Conservation (phyloP, 345 rosid species). For the Gossypium bickii region DNA sequence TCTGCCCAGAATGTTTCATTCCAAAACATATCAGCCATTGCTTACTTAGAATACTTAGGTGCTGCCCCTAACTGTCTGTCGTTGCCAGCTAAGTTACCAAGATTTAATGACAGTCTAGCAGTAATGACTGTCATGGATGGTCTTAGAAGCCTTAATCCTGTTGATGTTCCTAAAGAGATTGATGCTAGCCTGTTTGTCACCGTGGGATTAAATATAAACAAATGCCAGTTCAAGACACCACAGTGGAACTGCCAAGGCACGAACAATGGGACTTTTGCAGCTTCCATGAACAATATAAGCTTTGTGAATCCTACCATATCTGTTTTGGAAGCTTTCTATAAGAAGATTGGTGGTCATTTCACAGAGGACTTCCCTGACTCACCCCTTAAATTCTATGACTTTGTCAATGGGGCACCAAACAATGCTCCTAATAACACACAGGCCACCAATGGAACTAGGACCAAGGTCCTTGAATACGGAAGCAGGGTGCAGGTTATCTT, state of each 20-base stretch:
- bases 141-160: conserved; percentile 49
- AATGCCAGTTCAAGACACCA: conserved; percentile 53
- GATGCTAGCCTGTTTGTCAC: conserved; percentile 60
- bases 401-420: conserved; percentile 79
- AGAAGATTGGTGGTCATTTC: conserved; percentile 51
- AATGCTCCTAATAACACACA: conserved; percentile 60
- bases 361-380: conserved; percentile 63
- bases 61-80: conserved; percentile 42
- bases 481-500: conserved; percentile 64
- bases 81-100: conserved; percentile 64
- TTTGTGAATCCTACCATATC: conserved; percentile 61
- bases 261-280: conserved; percentile 53
- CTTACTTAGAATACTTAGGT: conserved; percentile 60
- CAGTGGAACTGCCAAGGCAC: conserved; percentile 48
- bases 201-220: conserved; percentile 61
- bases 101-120: conserved; percentile 58
- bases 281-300: conserved; percentile 83
- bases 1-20: conserved; percentile 55
- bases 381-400: conserved; percentile 64
- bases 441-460: conserved; percentile 60
- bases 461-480: conserved; percentile 60
- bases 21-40: conserved; percentile 58
- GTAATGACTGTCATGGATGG: conserved; percentile 78
- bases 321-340: conserved; percentile 68
- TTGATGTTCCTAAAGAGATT: conserved; percentile 48